Conservation (phyloP, 345 rosid genomes). For the Bruguiera gymnorhiza region DNA sequence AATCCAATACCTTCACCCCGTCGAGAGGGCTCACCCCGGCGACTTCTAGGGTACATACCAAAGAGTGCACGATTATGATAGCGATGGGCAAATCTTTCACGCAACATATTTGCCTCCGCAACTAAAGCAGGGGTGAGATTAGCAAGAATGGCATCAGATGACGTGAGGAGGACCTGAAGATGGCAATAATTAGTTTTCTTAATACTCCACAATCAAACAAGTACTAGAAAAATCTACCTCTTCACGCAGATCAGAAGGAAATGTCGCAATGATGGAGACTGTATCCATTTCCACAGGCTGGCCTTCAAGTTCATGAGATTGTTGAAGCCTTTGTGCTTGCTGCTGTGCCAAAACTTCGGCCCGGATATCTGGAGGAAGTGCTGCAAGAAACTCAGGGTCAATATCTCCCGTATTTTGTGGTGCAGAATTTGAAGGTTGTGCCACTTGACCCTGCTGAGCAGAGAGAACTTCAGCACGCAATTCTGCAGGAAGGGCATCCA, state of each 20-base stretch:
- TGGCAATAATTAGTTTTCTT: background rate
- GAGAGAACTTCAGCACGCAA: conserved; percentile 96
- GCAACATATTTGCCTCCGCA: conserved; percentile 97
- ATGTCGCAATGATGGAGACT: conserved; percentile 93
- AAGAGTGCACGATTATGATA: conserved; percentile 74
- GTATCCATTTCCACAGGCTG: conserved; percentile 99
- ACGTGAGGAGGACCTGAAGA: conserved; percentile 81
- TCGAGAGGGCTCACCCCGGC: conserved; percentile 92
- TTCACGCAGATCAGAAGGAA: conserved; percentile 94
- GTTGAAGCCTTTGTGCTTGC: conserved; percentile 86
- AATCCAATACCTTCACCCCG: conserved; percentile 71
- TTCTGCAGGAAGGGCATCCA: conserved; percentile 97
- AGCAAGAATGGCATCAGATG: conserved; percentile 94
- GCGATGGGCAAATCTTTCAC: conserved; percentile 92
- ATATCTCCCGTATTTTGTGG: conserved; percentile 77
- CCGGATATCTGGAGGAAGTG: conserved; percentile 94
- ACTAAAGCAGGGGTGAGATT: conserved; percentile 97
- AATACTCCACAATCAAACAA: conserved; percentile 10
- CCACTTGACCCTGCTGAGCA: conserved; percentile 79
- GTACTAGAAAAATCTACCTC: conserved; percentile 49
- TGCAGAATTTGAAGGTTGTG: conserved; percentile 66
- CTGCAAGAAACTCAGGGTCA: conserved; percentile 97
- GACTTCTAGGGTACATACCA: conserved; percentile 93
- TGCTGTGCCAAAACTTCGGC: conserved; percentile 96
- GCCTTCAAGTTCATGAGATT: conserved; percentile 96